Evolutionary conservation across 306 rosid genomes (phyloP), one percentile per base, ranked within the genome.

Genomic region (Casuarina equisetifolia): DNA sequence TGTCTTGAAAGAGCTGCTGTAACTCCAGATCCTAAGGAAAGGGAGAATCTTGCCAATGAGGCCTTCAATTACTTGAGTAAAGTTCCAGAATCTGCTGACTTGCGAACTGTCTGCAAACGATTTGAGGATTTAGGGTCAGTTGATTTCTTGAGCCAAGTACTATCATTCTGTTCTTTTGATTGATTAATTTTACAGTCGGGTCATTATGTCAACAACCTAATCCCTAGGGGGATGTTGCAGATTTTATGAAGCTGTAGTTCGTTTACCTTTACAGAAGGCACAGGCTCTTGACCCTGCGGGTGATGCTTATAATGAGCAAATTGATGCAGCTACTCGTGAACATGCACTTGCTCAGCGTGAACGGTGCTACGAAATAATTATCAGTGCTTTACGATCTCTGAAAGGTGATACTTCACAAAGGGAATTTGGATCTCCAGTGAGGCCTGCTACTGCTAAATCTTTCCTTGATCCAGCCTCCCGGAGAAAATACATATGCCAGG

Each of bases 161-260:
- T 72, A 43, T 4, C 52, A 52, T 42, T 35, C 59, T 52, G 52
- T 16, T 16, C 57, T 78, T 17, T 81, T 57, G 61, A 54, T 79
- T 77, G 57, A 52, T n/a, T 50, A n/a, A 67, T 8, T 36, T 25
- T 48, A 6, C 79, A 46, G 25, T 62, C 67, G 48, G 71, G 72
- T 71, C 58, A 77, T 74, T 80, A 68, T 68, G 57, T 83, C 73
- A 82, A 63, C 76, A 74, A 70, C 67, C 75, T 85, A 64, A 80
- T 51, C 43, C 49, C 46, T 64, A 55, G 71, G 74, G 64, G 49
- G 69, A 42, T 2, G 35, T 78, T 91, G 85, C 93, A 92, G 99
- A 85, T 95, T 91, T 87, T 95, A 95, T 84, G 99, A 95, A 86
- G 98, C 98, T 19, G 99, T 95, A 57, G 97, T 95, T 78, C 91